Conservation (phyloP, 108 stramenopile species). For the Cyclotella choctawhatcheeana region DNA sequence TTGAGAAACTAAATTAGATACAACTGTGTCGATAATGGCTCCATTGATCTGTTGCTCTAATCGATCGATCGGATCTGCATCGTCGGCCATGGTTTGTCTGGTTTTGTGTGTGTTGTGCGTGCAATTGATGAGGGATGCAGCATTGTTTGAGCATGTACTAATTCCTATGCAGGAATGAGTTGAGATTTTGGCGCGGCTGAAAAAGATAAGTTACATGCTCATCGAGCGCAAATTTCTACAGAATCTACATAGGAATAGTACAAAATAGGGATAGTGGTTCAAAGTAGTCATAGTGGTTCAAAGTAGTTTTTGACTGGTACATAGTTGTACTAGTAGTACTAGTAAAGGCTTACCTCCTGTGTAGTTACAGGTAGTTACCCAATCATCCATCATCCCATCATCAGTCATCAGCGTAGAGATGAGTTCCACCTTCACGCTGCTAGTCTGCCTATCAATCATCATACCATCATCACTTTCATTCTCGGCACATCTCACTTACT, state of each 20-base stretch:
- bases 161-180: constrained; percentile 3
- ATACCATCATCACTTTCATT: too few species aligned
- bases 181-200: constrained; percentile 5
- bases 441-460: too few species aligned
- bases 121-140: neutral
- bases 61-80: too few species aligned
- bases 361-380: too few species aligned
- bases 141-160: neutral
- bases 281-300: neutral
- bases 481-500: too few species aligned
- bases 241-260: constrained; percentile 5
- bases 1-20: neutral
- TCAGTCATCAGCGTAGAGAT: too few species aligned
- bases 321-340: too few species aligned
- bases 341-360: too few species aligned
- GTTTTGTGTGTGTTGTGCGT: neutral
- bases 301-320: constrained; percentile 11
- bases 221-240: neutral
- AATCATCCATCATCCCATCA: too few species aligned
- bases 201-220: constrained; percentile 5
- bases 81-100: neutral
- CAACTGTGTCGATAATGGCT: neutral
- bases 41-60: neutral
- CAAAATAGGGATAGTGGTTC: neutral
- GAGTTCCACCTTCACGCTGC: too few species aligned